Evolutionary conservation across 257 asterid genomes (phyloP).

Genomic region (Solanum habrochaites): DNA sequence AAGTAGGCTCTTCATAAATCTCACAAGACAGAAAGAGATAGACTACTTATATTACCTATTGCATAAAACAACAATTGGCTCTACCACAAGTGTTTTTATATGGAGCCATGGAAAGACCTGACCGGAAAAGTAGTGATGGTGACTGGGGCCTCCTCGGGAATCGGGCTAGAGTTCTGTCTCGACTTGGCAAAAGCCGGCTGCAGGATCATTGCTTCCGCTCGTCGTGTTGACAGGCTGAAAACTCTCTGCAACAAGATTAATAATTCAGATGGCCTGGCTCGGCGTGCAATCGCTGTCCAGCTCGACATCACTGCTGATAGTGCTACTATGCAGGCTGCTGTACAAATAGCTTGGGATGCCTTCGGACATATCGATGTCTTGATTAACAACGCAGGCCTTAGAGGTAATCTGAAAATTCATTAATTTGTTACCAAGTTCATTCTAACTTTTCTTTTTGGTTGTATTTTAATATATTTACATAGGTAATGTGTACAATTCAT

Average conservation of each 20-base stretch:
- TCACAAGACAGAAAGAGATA: no score
- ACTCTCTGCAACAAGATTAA: not conserved
- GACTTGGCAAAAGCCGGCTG: not conserved
- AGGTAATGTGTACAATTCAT: slow-evolving; percentile 15
- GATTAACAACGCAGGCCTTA: not conserved
- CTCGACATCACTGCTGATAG: slow-evolving; percentile 33
- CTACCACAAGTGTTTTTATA: no score
- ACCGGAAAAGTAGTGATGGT: not conserved
- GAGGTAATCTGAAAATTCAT: not conserved
- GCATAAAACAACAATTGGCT: no score
- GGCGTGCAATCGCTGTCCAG: slow-evolving; percentile 33
- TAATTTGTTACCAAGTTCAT: no score
- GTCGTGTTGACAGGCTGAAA: not conserved
- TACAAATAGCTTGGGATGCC: slow-evolving; percentile 35
- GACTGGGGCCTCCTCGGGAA: not conserved
- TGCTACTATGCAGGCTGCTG: slow-evolving; percentile 17
- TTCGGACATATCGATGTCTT: not conserved
- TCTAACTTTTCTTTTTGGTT: not conserved
- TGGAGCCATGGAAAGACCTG: not conserved
- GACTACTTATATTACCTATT: no score
- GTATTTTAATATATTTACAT: no score
- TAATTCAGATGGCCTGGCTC: not conserved
- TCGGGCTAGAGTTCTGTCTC: not conserved
- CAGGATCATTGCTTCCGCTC: not conserved
- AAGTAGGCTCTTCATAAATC: no score